phyloP scores from a whole-genome alignment of 2,329 filamentous ascomycete species.

The Penicillium sp. region DNA sequence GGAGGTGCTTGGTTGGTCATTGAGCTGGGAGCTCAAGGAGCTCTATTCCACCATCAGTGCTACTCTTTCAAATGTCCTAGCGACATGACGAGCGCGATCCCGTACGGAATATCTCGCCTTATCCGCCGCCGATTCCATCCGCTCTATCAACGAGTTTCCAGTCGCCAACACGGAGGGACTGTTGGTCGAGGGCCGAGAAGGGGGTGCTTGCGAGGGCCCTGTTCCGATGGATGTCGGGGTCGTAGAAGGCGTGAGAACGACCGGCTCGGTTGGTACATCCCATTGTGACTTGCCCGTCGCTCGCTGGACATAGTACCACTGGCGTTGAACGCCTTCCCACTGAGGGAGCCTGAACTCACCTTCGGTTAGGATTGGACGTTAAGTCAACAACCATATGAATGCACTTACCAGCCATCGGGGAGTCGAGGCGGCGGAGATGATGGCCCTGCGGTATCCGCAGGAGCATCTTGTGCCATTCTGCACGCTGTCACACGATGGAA shows the following conservation, averaged over 20 bases:
- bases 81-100: conserved; percentile 28
- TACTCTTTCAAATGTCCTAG: conserved; percentile 23
- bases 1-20: conserved; percentile 19
- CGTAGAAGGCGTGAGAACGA: conserved; percentile 42
- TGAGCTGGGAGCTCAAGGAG: conserved; percentile 26
- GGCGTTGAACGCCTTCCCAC: conserved; percentile 43
- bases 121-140: conserved; percentile 22
- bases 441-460: conserved; percentile 44
- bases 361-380: conserved; percentile 11
- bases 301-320: conserved; percentile 47
- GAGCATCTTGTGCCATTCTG: conserved; percentile 36
- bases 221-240: conserved; percentile 35
- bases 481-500: conserved; percentile 4
- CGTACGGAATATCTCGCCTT: conserved; percentile 35
- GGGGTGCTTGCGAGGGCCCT: conserved; percentile 33
- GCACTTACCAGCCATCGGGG: conserved; percentile 45
- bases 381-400: neutral
- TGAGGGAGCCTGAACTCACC: conserved; percentile 41
- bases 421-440: conserved; percentile 42
- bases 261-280: conserved; percentile 47
- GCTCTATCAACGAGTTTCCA: conserved; percentile 18
- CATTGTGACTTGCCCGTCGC: conserved; percentile 46
- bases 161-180: conserved; percentile 20
- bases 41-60: conserved; percentile 35
- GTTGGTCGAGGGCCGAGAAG: conserved; percentile 30